phyloP scores from a whole-genome alignment of 1,284 basidiomycete genomes.

The Vanrija sp. region DNA sequence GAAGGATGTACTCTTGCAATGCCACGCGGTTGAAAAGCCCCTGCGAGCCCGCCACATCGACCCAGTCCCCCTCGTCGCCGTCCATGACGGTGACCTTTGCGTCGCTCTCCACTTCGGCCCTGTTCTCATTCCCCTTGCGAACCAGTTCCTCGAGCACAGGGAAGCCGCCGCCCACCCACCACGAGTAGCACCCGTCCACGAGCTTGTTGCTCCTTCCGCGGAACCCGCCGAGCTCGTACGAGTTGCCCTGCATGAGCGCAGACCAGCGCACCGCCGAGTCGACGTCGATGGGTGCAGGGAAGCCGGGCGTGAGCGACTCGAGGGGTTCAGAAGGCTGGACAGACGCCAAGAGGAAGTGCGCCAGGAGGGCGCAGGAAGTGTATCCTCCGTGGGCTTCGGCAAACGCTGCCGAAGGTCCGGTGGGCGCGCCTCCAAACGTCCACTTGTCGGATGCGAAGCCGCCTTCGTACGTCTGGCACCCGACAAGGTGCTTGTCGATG shows the following conservation, averaged over 20 bases:
- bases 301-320: constrained; percentile 17
- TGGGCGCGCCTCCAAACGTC: constrained; percentile 31
- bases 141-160: constrained; percentile 66
- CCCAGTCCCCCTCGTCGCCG: constrained; percentile 30
- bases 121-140: constrained; percentile 23
- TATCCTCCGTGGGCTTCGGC: constrained; percentile 97
- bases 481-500: constrained; percentile 52
- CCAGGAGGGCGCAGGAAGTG: constrained; percentile 84
- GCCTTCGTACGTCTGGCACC: constrained; percentile 96
- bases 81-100: constrained; percentile 15
- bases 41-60: constrained; percentile 7
- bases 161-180: constrained; percentile 96
- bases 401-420: constrained; percentile 48
- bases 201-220: constrained; percentile 93
- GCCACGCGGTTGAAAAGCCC: constrained; percentile 55
- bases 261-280: constrained; percentile 73
- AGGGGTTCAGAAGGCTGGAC: constrained; percentile 12
- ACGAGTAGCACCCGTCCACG: constrained; percentile 97
- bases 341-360: constrained; percentile 66
- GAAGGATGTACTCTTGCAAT: constrained; percentile 81
- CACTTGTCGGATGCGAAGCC: constrained; percentile 79
- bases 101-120: constrained; percentile 9
- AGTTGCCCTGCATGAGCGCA: constrained; percentile 76
- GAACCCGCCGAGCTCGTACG: constrained; percentile 86
- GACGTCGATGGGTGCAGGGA: constrained; percentile 58